phyloP scores from a whole-genome alignment of 495 filamentous ascomycete species.

The Podospora sp. region DNA sequence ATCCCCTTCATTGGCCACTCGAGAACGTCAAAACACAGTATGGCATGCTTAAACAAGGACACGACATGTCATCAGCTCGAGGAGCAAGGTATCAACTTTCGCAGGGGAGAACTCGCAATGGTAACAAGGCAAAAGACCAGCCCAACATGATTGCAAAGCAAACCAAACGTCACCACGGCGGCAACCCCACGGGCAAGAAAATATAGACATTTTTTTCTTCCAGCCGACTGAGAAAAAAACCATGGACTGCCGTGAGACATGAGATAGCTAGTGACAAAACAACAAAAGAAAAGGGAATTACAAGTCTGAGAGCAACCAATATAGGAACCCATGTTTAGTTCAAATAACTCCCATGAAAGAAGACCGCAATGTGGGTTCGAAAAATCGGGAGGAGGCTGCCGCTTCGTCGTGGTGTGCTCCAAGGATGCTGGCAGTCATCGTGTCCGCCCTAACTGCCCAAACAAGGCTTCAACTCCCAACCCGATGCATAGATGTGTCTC shows the following conservation, averaged over 20 bases:
- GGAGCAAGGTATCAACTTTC: background rate
- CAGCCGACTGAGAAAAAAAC: constrained; percentile 12
- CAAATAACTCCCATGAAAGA: constrained; percentile 30
- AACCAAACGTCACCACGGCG: background rate
- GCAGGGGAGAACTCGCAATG: background rate
- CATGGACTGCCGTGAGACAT: constrained; percentile 24
- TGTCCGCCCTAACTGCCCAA: constrained; percentile 4
- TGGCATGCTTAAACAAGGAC: background rate
- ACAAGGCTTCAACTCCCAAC: constrained; percentile 9
- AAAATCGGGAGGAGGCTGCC: constrained; percentile 5
- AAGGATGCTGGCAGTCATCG: constrained; percentile 9
- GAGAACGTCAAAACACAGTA: background rate
- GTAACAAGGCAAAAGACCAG: background rate
- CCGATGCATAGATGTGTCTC: constrained; percentile 17
- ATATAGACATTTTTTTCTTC: constrained; percentile 14
- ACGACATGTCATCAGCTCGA: background rate
- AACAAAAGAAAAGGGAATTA: constrained; percentile 29
- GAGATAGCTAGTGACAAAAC: constrained; percentile 17
- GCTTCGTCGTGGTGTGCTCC: constrained; percentile 4
- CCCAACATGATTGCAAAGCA: background rate
- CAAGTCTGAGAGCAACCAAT: constrained; percentile 31
- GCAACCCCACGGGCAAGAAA: background rate
- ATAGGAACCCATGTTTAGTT: constrained; percentile 32
- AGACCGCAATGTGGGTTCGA: constrained; percentile 28
- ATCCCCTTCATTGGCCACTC: background rate